Conservation (phyloP, 352 stramenopile species). For the Pythium coloratum region DNA sequence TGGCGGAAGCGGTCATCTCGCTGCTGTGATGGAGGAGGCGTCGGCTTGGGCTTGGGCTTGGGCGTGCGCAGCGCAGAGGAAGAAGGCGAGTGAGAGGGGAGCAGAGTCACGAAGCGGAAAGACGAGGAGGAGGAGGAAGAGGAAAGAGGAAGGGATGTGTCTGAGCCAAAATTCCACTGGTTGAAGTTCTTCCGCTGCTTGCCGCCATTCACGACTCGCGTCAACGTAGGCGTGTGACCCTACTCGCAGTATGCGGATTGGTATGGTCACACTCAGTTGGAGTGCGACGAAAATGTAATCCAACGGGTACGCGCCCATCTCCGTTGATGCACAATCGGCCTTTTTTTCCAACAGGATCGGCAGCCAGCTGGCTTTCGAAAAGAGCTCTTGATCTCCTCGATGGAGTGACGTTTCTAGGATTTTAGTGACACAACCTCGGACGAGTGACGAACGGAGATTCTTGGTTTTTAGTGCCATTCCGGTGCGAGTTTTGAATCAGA, state of each 20-base stretch:
- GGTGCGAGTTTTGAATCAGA: not conserved
- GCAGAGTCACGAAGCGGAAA: not conserved
- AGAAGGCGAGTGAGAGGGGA: not conserved
- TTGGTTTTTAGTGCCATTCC: not conserved
- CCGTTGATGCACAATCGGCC: not conserved
- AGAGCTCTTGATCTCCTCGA: too few relatives aligned
- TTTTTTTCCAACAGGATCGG: not conserved
- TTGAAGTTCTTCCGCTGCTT: not conserved
- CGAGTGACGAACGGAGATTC: not conserved
- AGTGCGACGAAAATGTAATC: slow-evolving; percentile 2
- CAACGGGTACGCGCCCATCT: not conserved
- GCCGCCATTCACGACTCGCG: not conserved
- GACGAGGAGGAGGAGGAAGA: not conserved
- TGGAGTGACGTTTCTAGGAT: too few relatives aligned
- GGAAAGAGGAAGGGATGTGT: not conserved
- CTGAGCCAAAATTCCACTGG: not conserved
- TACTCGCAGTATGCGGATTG: not conserved
- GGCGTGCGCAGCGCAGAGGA: not conserved
- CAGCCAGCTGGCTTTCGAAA: not conserved
- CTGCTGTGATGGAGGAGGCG: not conserved
- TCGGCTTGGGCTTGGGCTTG: too few relatives aligned
- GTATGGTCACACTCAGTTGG: too few relatives aligned
- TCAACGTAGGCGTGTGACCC: not conserved
- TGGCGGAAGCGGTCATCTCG: not conserved
- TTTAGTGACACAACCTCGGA: too few relatives aligned